Evolutionary conservation across 228 moss, liverwort and hornwort genomes (phyloP).

Genomic region (Sphagnum magellanicum): DNA sequence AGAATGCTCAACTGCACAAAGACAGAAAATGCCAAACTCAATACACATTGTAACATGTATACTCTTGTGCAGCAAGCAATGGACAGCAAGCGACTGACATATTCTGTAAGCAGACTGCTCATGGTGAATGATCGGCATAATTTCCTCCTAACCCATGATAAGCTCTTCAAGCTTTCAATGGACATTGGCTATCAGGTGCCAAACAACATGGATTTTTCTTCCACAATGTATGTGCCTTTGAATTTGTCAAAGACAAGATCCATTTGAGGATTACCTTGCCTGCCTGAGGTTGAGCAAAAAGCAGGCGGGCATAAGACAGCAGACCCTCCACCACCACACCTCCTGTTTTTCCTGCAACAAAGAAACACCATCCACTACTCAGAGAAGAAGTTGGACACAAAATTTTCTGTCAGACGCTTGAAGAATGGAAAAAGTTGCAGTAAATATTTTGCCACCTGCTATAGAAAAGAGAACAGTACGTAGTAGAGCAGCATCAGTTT

Average conservation of each 20-base stretch:
- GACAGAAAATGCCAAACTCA: background rate
- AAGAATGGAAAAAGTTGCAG: background rate
- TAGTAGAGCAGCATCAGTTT: background rate
- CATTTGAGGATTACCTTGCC: conserved; percentile 43
- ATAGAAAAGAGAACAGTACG: background rate
- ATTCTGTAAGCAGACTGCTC: background rate
- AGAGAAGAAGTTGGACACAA: background rate
- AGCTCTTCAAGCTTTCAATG: too few relatives aligned
- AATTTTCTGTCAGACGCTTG: background rate
- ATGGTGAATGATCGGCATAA: background rate
- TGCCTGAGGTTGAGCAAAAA: conserved; percentile 60
- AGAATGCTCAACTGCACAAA: conserved; percentile 45
- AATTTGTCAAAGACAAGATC: background rate
- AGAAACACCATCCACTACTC: background rate
- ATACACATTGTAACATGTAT: background rate
- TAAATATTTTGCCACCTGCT: background rate
- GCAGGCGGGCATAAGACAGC: conserved; percentile 60
- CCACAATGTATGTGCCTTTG: background rate
- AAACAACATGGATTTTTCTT: background rate
- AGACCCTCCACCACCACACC: conserved; percentile 50
- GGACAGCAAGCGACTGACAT: too few relatives aligned
- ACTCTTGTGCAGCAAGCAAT: background rate
- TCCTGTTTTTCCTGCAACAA: conserved; percentile 28
- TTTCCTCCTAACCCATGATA: background rate
- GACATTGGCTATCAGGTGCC: background rate